Evolutionary conservation across 202 grass and related monocot species (phyloP), one percentile per base, ranked within the genome.

Genomic region (Schoenoplectus triqueter): DNA sequence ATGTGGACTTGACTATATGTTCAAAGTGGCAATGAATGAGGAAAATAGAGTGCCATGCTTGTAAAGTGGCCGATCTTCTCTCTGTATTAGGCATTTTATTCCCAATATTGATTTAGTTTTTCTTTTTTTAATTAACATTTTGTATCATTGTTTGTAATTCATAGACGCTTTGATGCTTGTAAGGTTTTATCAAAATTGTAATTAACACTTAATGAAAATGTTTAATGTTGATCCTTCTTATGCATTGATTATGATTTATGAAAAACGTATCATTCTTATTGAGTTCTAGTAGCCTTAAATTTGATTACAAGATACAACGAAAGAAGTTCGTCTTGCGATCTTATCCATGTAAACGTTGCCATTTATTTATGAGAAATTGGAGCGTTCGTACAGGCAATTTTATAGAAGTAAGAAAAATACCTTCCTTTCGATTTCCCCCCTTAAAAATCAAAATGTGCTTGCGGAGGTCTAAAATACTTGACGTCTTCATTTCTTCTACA

Each of bases 1-100:
- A 52, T 64, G 22, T 65, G 95, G 95, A 46, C 94, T 95, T 55
- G 86, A 98, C 84, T 98, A 98, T 86, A 85, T 93, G 82, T 98
- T 98, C 65, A 91, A 98, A 57, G 73, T 88, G 66, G 95, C 89
- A 42, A 89, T 93, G 80, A 88, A 88, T 0, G 92, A 95, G 82
- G 92, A 95, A 7, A 77, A 88, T 66, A 95, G 87, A 88, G 92
- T 98, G 59, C 95, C 89, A 40, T 98, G 95, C 56, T 88, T 89
- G 2, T 50, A 50, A 15, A 73, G 45, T 1, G 3, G 2, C 66
- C 39, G 1, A 31, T 73, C 69, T 73, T n/a, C 17, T 51, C 70
- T 73, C 70, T 9, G 2, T 17, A 71, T 47, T 18, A 31, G 65
- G 9, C 17, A 66, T 31, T 31, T 31, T 3, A 2, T 66, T 39